Percentiles rank a stretch among this genome's conserved stretches.
These are phyloP conservation scores for Ramaria rubella DNA, from an alignment of 768 basidiomycete genomes.

Conservation along the genomic window DNA sequence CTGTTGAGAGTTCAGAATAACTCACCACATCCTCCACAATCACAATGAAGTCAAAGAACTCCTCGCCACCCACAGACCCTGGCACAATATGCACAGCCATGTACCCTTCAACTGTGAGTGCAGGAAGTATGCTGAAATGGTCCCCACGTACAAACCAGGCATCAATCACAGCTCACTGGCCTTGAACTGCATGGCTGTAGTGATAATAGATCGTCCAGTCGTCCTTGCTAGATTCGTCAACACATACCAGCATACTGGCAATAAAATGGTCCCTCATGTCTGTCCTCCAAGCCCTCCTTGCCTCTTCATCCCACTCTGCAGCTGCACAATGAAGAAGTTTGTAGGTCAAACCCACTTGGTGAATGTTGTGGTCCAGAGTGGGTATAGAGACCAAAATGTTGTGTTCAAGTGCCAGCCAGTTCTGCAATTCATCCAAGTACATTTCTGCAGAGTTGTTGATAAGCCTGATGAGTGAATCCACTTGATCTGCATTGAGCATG, in stretches of 20 bases:
- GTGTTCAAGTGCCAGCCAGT: too few relatives aligned
- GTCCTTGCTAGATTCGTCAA: too few relatives aligned
- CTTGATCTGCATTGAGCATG: background rate
- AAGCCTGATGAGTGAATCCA: background rate
- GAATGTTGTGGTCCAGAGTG: too few relatives aligned
- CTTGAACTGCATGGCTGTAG: slow-evolving; percentile 23
- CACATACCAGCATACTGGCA: slow-evolving; percentile 14
- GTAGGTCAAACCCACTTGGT: too few relatives aligned
- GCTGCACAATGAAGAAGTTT: slow-evolving; percentile 17
- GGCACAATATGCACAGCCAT: slow-evolving; percentile 24
- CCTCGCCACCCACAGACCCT: slow-evolving; percentile 28
- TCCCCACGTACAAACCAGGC: slow-evolving; percentile 25
- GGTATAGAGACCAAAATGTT: too few relatives aligned
- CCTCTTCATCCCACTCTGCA: too few relatives aligned
- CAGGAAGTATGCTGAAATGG: slow-evolving; percentile 30
- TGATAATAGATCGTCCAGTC: slow-evolving; percentile 17
- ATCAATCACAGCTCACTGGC: slow-evolving; percentile 16
- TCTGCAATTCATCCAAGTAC: slow-evolving; percentile 21
- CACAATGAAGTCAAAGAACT: slow-evolving; percentile 33
- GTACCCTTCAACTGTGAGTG: slow-evolving; percentile 30
- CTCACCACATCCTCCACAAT: slow-evolving; percentile 31
- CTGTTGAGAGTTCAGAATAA: background rate
- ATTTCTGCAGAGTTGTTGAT: slow-evolving; percentile 15
- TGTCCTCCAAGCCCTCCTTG: too few relatives aligned
- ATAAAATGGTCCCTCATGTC: background rate